Conservation (phyloP, 768 basidiomycete species). For the Xerocomellus chrysenteron region DNA sequence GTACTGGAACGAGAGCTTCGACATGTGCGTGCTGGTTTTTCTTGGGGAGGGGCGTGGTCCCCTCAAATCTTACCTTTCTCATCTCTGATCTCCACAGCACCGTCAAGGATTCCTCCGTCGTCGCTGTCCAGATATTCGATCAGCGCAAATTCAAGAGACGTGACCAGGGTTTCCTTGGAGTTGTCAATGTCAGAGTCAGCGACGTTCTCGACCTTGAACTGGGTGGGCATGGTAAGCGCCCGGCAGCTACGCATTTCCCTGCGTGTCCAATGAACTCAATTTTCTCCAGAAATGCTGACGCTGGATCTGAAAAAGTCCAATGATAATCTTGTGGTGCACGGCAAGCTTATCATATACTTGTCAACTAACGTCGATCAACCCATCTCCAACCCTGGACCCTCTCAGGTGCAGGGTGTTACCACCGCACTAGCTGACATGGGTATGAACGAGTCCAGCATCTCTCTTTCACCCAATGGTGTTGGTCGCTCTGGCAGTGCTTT, state of each 20-base stretch:
- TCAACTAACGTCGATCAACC: slow-evolving; percentile 88
- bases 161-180: slow-evolving; percentile 97
- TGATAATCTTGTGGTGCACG: slow-evolving; percentile 96
- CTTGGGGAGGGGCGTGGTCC: neutral
- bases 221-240: slow-evolving; percentile 83
- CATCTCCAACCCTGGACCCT: slow-evolving; percentile 80
- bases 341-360: slow-evolving; percentile 94
- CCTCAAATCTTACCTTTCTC: neutral
- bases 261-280: neutral
- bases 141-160: slow-evolving; percentile 98
- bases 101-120: slow-evolving; percentile 96
- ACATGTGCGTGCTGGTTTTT: slow-evolving; percentile 62
- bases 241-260: neutral
- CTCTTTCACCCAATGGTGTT: slow-evolving; percentile 50
- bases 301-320: slow-evolving; percentile 98
- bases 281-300: slow-evolving; percentile 83
- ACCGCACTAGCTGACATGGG: slow-evolving; percentile 61
- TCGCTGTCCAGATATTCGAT: slow-evolving; percentile 98
- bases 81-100: slow-evolving; percentile 48
- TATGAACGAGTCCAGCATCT: slow-evolving; percentile 56
- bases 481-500: slow-evolving; percentile 40
- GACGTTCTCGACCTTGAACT: slow-evolving; percentile 90
- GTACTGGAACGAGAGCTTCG: slow-evolving; percentile 98
- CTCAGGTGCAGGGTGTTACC: slow-evolving; percentile 60
- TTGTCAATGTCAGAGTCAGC: slow-evolving; percentile 91